phyloP scores from a whole-genome alignment of 1,284 basidiomycete genomes.

The Butyriboletus appendiculatus region DNA sequence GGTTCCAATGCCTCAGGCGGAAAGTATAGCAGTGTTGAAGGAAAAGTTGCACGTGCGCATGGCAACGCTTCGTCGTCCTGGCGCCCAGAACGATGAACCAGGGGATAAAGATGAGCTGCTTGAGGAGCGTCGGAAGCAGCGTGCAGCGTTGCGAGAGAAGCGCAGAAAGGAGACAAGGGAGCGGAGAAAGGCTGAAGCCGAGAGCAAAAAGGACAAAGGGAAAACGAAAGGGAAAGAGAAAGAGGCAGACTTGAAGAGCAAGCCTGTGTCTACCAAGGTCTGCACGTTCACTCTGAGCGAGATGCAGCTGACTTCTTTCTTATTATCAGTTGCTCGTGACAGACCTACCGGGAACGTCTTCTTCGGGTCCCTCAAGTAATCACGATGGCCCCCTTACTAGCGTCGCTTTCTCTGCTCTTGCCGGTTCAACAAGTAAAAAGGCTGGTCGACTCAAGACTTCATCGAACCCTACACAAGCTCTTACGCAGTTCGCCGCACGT shows the following conservation, averaged over 20 bases:
- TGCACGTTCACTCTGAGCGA: constrained; percentile 3
- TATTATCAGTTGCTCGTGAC: constrained; percentile 78
- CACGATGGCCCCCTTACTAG: constrained; percentile 52
- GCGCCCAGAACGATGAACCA: constrained; percentile 41
- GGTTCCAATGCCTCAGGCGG: constrained; percentile 69
- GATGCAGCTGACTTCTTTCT: constrained; percentile 5
- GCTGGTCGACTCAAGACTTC: constrained; percentile 59
- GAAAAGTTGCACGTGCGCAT: constrained; percentile 82
- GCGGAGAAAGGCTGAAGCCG: constrained; percentile 61
- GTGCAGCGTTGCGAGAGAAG: constrained; percentile 81
- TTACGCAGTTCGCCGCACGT: constrained; percentile 74
- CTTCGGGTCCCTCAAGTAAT: constrained; percentile 33
- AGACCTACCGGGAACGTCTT: constrained; percentile 40
- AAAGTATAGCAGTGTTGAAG: constrained; percentile 71
- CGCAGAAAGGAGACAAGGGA: constrained; percentile 84
- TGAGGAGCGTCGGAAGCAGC: constrained; percentile 73
- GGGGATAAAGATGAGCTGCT: constrained; percentile 78
- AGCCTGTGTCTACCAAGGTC: constrained; percentile 51
- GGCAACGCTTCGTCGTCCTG: constrained; percentile 61
- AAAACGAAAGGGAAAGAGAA: constrained; percentile 40
- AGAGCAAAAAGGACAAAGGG: constrained; percentile 50
- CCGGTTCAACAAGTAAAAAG: constrained; percentile 50
- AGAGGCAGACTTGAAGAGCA: constrained; percentile 31
- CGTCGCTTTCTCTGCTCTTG: constrained; percentile 72
- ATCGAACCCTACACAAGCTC: constrained; percentile 82